Conservation (phyloP, 495 filamentous ascomycete species). For the Hypoxylon cercidicola region DNA sequence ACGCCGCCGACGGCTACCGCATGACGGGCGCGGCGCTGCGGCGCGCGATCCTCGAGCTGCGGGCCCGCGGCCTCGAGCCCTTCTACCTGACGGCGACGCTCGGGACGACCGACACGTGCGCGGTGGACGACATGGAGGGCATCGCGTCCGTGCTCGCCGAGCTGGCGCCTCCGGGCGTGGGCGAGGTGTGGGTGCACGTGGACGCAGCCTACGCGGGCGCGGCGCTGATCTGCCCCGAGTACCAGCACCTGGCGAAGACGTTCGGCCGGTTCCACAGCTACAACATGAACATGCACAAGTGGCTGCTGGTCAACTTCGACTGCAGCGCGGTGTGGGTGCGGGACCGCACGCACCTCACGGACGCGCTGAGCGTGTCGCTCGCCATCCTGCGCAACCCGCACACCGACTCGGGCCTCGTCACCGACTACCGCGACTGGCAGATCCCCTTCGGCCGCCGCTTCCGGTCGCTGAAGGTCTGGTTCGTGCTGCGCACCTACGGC, state of each 20-base stretch:
- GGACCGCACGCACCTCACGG: conserved; percentile 76
- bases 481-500: conserved; percentile 90
- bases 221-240: conserved; percentile 82
- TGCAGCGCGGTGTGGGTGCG: conserved; percentile 84
- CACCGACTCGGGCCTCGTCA: conserved; percentile 84
- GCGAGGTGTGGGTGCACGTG: conserved; percentile 85
- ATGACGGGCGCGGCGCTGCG: conserved; percentile 74
- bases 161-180: conserved; percentile 55
- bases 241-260: conserved; percentile 71
- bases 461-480: conserved; percentile 94
- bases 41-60: conserved; percentile 67
- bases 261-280: conserved; percentile 83
- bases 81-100: conserved; percentile 89
- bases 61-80: conserved; percentile 74
- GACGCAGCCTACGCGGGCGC: conserved; percentile 95
- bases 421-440: conserved; percentile 98
- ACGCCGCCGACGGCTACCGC: conserved; percentile 70
- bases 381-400: conserved; percentile 84
- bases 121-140: conserved; percentile 80
- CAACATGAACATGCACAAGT: conserved; percentile 98
- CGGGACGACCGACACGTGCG: conserved; percentile 89
- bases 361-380: conserved; percentile 79
- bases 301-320: conserved; percentile 96
- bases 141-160: conserved; percentile 73
- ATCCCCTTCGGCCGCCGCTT: conserved; percentile 96